Base-by-base conservation (phyloP, 2,329 filamentous ascomycete species). In the Pezicula carpinea region DNA sequence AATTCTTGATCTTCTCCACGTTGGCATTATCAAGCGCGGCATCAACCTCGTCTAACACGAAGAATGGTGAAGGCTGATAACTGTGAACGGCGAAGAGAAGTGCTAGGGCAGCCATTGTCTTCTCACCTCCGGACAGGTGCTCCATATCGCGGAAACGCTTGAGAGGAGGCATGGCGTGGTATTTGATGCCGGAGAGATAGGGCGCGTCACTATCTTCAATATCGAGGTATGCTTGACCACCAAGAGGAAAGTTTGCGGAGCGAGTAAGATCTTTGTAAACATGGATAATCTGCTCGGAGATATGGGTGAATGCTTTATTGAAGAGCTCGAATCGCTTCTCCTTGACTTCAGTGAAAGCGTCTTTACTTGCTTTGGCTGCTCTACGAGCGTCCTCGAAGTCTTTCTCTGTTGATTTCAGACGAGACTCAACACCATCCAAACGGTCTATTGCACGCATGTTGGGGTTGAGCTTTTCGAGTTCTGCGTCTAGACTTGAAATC, bases 131-230 rank as follows among this genome's bases (percentile, higher is more conserved):
- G 1, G 89, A 96, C 8, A 99, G 74, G 65, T 96, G 93, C 67
- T 99, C 93, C 93, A 99, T 99, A 66, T 99, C 95, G 59, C 93
- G 82, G 79, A 99, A 99, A 39, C 93, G 89, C 72, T 99, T 99
- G 53, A 96, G 81, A 1, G 93, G 93, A 17, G 93, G 93, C 91
- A 97, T 99, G 53, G 93, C 95, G 65, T 97, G 91, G 69, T 99
- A 99, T 64, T 96, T 96, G 69, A 99, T 90, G 26, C 93, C 93
- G 34, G 88, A 89, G 4, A 96, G 80, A 66, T 97, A 99, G 1
- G 93, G 93, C 61, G 95, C 92, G 54, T 96, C 90, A n/a, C 85
- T 88, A 65, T 99, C 92, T 65, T 85, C 82, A 49, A 95, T 91
- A 62, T 96, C 91, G 40, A 99, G 82, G 63, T 96, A 96, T 1